Percentiles rank a stretch among this genome's conserved stretches.
These are phyloP conservation scores for Chrysoporthe cubensis DNA, from an alignment of 2,329 filamentous ascomycete species.

Conservation along the genomic window DNA sequence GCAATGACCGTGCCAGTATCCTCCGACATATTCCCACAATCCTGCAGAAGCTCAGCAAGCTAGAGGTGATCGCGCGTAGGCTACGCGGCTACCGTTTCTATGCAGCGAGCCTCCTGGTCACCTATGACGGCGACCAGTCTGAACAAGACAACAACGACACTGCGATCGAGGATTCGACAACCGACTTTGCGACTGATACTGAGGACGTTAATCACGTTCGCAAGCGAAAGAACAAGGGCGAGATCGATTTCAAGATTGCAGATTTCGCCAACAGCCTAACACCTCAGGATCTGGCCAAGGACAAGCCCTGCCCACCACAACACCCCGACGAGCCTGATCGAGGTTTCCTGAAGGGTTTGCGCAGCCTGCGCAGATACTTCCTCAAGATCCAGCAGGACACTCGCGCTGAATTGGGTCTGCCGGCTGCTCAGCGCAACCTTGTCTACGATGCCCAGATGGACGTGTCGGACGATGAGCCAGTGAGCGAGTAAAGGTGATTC, in stretches of 20 bases:
- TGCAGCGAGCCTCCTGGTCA: conserved; percentile 89
- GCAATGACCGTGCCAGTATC: conserved; percentile 78
- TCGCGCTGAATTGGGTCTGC: conserved; percentile 54
- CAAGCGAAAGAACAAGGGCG: conserved; percentile 54
- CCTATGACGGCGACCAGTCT: conserved; percentile 85
- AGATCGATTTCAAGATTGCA: conserved; percentile 94
- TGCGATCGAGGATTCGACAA: conserved; percentile 59
- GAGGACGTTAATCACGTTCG: conserved; percentile 50
- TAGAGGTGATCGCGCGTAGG: conserved; percentile 81
- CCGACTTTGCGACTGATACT: conserved; percentile 61
- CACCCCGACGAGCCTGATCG: conserved; percentile 81
- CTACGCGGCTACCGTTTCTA: conserved; percentile 92
- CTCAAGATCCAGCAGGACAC: conserved; percentile 84
- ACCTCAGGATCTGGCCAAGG: conserved; percentile 71
- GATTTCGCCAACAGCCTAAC: conserved; percentile 99
- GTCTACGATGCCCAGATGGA: conserved; percentile 28
- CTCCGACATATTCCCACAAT: conserved; percentile 86
- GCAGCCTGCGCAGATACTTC: conserved; percentile 81
- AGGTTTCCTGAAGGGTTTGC: conserved; percentile 85
- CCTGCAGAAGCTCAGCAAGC: conserved; percentile 77
- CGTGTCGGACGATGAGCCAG: conserved; percentile 36
- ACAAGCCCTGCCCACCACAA: conserved; percentile 75
- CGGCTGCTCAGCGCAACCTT: conserved; percentile 28
- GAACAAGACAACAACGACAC: conserved; percentile 55
- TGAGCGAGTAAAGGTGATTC: conserved; percentile 36